Base-by-base conservation (phyloP, 1,284 basidiomycete genomes). In the Microbotryum scabiosae region DNA sequence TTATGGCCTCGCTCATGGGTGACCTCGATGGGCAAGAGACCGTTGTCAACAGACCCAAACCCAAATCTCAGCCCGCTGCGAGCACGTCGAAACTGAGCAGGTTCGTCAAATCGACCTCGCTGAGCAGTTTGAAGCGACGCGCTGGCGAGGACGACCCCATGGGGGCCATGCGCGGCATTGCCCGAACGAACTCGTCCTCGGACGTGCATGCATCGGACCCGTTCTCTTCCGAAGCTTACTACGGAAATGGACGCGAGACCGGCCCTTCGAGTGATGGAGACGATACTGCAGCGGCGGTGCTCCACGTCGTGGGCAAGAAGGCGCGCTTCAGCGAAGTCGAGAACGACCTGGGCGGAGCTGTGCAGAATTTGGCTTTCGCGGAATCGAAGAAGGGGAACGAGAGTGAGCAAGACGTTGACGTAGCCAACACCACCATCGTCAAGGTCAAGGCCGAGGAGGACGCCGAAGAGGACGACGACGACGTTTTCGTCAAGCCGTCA, bases 1-100 rank as follows among this genome's bases (percentile, higher is more conserved):
- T 97, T 69, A 87, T 97, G 87, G 82, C 82, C 0, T 81, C 80
- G 21, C 76, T 97, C 0, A 75, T 96, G 8, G 84, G 82, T 8
- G 80, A 77, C 21, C 81, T 90, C 74, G 86, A 88, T 65, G 74
- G 63, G 8, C 53, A 64, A 8, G 65, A 64, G 20, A 56, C 62
- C 6, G 60, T 62, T 10, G 54, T 60, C n/a, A 56, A 12, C 36
- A 20, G 25, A 20, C 10, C 25, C 23, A 36, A n/a, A 21, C 36
- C 30, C n/a, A 23, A 32, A 8, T 10, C 49, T 8, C 49, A 21
- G 30, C 18, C 30, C 51, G 36, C 8, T 10, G 28, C 51, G 32
- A 21, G 51, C 51, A 26, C 51, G 14, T 56, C 54, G 18, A 47
- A 47, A 23, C 28, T 16, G 36, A 12, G 16, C 36, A 41, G 36